These are phyloP conservation scores for Flaveria linearis DNA, from an alignment of 129 eudicot species.

Conservation along the genomic window DNA sequence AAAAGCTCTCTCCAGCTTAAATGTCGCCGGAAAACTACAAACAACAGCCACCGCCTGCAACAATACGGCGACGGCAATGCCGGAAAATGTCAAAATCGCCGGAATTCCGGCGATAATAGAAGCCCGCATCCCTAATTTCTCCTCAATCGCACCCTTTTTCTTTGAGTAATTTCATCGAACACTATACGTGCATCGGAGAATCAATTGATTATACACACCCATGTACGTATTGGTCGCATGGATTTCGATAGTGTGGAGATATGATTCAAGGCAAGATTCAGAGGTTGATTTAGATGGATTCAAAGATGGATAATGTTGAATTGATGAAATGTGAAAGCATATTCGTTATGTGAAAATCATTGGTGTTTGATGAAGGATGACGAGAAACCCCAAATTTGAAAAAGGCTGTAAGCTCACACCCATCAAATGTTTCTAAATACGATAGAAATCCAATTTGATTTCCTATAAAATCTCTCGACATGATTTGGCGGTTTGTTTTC, in stretches of 20 bases:
- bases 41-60: constrained; percentile 42
- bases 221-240: not conserved
- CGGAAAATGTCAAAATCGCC: constrained; percentile 28
- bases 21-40: constrained; percentile 38
- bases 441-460: constrained; percentile 15
- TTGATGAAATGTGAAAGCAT: constrained; percentile 34
- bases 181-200: not conserved
- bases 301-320: constrained; percentile 24
- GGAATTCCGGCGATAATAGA: constrained; percentile 22
- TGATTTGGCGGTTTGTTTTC: constrained; percentile 18
- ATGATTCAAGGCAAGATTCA: constrained; percentile 9
- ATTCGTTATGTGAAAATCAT: constrained; percentile 22
- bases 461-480: constrained; percentile 23
- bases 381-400: constrained; percentile 28
- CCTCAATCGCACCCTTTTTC: not conserved
- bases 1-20: constrained; percentile 74
- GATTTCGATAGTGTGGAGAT: constrained; percentile 7
- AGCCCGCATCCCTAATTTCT: constrained; percentile 33
- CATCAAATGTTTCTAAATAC: constrained; percentile 14
- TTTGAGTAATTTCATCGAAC: constrained; percentile 29
- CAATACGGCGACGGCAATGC: constrained; percentile 25
- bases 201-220: constrained; percentile 4
- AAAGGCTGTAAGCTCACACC: not conserved
- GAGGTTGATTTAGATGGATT: constrained; percentile 7
- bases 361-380: constrained; percentile 33